phyloP scores from a whole-genome alignment of 139 green algal species.

The Coccomyxa sp. region DNA sequence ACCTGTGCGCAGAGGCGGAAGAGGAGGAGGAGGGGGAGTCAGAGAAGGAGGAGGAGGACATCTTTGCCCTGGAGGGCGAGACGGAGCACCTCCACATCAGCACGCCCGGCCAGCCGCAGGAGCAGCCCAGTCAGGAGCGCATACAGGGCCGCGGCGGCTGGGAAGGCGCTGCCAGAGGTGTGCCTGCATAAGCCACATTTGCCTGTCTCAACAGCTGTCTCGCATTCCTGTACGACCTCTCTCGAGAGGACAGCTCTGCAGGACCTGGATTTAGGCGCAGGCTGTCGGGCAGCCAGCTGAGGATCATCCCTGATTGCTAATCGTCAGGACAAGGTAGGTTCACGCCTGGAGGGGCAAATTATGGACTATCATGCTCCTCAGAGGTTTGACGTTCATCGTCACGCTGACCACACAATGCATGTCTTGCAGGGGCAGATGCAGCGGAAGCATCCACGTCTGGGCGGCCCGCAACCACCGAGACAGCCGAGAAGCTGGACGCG shows the following conservation, averaged over 20 bases:
- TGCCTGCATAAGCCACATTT: neutral
- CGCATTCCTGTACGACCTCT: too few species aligned
- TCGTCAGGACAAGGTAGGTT: too few species aligned
- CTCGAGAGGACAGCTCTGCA: too few species aligned
- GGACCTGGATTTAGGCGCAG: too few species aligned
- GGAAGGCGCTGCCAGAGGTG: conserved; percentile 39
- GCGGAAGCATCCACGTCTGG: neutral
- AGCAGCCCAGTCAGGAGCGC: conserved; percentile 1
- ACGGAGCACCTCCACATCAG: conserved; percentile 6
- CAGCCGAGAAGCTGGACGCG: conserved; percentile 82
- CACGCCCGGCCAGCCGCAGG: neutral
- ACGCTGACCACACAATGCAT: too few species aligned
- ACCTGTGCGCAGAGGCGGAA: conserved; percentile 18
- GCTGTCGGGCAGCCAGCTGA: too few species aligned
- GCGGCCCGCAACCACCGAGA: conserved; percentile 28
- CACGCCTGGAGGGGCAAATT: too few species aligned
- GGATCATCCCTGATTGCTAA: too few species aligned
- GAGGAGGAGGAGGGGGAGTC: conserved; percentile 54
- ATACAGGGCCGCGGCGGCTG: conserved; percentile 45
- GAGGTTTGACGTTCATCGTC: too few species aligned
- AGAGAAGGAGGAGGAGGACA: conserved; percentile 49
- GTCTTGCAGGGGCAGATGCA: conserved; percentile 8
- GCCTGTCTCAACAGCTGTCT: neutral
- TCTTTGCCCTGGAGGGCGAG: conserved; percentile 77
- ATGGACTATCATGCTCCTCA: too few species aligned